Evolutionary conservation across 306 rosid species (phyloP), one percentile per base, ranked within the genome.

Genomic region (Leucaena leucocephala): DNA sequence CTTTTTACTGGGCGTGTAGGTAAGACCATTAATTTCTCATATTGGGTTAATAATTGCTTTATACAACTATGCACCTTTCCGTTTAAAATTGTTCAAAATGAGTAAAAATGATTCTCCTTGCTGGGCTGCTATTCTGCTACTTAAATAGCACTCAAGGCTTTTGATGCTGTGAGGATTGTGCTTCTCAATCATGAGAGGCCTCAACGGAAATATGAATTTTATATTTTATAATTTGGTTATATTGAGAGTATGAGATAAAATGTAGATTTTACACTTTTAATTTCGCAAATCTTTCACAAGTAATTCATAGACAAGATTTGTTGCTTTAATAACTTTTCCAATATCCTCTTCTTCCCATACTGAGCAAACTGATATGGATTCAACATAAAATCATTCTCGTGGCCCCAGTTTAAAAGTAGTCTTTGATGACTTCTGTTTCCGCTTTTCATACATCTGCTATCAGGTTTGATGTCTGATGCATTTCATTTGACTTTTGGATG

Each of bases 401-500:
- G 67, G 43, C 58, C 57, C 15, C 57, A 59, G 0, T 58, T 36
- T 7, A 49, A 22, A 63, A 39, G 21, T 58, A 27, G 12, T 76
- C 27, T 75, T 40, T 74, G 69, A 44, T 70, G 72, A 44, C 14
- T 82, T 74, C 44, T 69, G 73, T 68, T 68, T 22, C 34, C 17
- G 34, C 2, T 21, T 34, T 76, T 72, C 58, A 33, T 34, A 1
- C 22, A 13, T 52, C 43, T 72, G 59, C 46, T 9, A 79, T 76
- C 90, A 95, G 99, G 99, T 82, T 76, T 95, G 86, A 94, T 95
- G 75, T 95, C 99, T 8, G 99, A 95, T 88, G 95, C 99, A 27
- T 94, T 95, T 88, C 99, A 95, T 83, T 90, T 95, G 78, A 93
- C 97, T 80, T 95, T 95, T 84, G 99, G 98, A 43, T 95, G 99